A percentile compares a stretch with the other conserved stretches of the same genome.
phyloP scores from a whole-genome alignment of 75 land plant species.

The Cunninghamia lanceolata region DNA sequence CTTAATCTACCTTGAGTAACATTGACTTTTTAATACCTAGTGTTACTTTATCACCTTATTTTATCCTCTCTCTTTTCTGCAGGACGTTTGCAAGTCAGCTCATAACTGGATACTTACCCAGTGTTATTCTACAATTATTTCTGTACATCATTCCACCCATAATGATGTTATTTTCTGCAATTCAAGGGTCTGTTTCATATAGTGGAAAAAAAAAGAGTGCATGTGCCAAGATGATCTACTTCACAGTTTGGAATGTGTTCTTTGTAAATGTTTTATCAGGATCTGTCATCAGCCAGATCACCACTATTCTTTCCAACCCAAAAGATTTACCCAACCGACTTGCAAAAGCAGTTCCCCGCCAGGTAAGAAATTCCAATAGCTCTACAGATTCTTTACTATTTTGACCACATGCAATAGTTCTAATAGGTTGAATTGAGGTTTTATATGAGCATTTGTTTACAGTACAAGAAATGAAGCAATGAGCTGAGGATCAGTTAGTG shows the following conservation, averaged over 20 bases:
- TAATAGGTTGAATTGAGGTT: not conserved
- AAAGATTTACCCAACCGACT: conserved; percentile 65
- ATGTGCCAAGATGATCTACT: conserved; percentile 72
- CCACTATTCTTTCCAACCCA: conserved; percentile 44
- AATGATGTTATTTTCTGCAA: conserved; percentile 72
- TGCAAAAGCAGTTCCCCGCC: conserved; percentile 74
- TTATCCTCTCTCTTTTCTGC: conserved; percentile 17
- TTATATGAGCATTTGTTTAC: not conserved
- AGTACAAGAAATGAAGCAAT: not conserved
- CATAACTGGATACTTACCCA: conserved; percentile 87
- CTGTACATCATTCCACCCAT: conserved; percentile 67
- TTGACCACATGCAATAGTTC: not conserved
- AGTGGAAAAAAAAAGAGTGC: conserved; percentile 85
- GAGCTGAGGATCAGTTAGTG: not conserved
- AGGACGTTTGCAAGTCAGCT: conserved; percentile 59
- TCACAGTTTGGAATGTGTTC: conserved; percentile 84
- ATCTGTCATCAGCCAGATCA: conserved; percentile 49
- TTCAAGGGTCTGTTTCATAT: conserved; percentile 76
- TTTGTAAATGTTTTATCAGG: conserved; percentile 76
- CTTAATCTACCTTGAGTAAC: not conserved
- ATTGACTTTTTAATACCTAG: not conserved
- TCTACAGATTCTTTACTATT: not conserved
- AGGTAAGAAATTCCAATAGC: conserved; percentile 41
- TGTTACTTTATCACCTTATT: not conserved
- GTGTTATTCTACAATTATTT: conserved; percentile 60